These are phyloP conservation scores for Metschnikowia peoriensis DNA, from an alignment of 805 yeast species.

Conservation along the genomic window DNA sequence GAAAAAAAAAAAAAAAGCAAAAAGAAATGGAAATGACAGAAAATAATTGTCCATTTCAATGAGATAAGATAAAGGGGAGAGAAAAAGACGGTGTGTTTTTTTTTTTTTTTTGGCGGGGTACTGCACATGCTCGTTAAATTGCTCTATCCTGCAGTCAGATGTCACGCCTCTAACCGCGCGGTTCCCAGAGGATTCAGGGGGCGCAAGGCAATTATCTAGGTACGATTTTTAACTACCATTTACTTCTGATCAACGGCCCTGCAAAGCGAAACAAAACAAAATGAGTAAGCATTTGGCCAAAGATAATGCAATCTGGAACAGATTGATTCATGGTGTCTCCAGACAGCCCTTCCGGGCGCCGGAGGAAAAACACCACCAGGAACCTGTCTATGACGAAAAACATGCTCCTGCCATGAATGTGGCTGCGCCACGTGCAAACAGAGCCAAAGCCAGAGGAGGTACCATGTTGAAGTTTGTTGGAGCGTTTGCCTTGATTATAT, in stretches of 20 bases:
- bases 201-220: not conserved
- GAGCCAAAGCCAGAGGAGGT: not conserved
- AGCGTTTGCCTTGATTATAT: not conserved
- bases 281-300: slow-evolving; percentile 17
- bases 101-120: too few relatives aligned
- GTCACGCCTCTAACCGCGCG: not conserved
- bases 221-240: not conserved
- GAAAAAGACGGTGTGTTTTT: too few relatives aligned
- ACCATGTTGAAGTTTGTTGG: not conserved
- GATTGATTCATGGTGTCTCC: slow-evolving; percentile 12
- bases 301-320: slow-evolving; percentile 20
- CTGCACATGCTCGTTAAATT: not conserved
- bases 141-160: slow-evolving; percentile 3
- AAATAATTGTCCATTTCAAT: too few relatives aligned
- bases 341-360: not conserved
- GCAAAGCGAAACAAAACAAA: not conserved
- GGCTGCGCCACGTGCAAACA: not conserved
- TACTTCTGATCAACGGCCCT: not conserved
- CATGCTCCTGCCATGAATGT: not conserved
- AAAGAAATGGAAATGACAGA: too few relatives aligned
- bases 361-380: not conserved
- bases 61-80: too few relatives aligned
- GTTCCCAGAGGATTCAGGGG: not conserved
- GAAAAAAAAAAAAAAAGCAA: too few relatives aligned
- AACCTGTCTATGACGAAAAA: not conserved